Conservation (phyloP, 208 protist species). For the Porcisia deanei region DNA sequence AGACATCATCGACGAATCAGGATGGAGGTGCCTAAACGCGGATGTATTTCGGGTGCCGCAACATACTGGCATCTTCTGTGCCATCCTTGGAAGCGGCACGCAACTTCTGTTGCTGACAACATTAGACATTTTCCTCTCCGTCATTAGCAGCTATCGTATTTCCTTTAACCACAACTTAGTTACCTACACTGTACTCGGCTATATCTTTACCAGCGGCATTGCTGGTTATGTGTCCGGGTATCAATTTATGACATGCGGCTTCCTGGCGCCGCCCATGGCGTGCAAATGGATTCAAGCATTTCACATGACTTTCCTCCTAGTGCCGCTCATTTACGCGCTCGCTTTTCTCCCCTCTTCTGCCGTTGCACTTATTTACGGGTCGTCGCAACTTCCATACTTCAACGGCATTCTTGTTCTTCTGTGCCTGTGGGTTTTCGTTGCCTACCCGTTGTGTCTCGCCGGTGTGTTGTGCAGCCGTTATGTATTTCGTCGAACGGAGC, state of each 20-base stretch:
- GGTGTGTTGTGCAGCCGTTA: conserved; percentile 89
- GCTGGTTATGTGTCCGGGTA: conserved; percentile 32
- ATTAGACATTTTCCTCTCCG: conserved; percentile 31
- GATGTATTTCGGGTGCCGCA: conserved; percentile 95
- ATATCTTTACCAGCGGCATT: conserved; percentile 16
- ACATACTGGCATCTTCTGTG: conserved; percentile 69
- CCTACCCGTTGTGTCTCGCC: conserved; percentile 85
- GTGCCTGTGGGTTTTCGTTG: conserved; percentile 78
- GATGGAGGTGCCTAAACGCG: conserved; percentile 96
- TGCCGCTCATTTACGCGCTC: conserved; percentile 4
- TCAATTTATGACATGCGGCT: conserved; percentile 29
- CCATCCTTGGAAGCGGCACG: conserved; percentile 72
- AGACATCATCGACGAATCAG: conserved; percentile 87
- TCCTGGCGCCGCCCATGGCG: conserved; percentile 25
- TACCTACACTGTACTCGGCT: conserved; percentile 22
- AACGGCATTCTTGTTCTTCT: conserved; percentile 58
- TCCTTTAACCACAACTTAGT: conserved; percentile 23
- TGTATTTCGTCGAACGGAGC: conserved; percentile 28
- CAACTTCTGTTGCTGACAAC: conserved; percentile 39
- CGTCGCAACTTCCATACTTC: conserved; percentile 59
- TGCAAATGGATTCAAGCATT: conserved; percentile 34
- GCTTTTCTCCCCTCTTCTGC: conserved; percentile 6
- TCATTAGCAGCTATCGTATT: conserved; percentile 19
- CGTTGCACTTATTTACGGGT: conserved; percentile 48
- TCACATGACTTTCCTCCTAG: conserved; percentile 23